Base-by-base conservation (phyloP, 2,329 filamentous ascomycete species). In the Sporothrix mexicana region DNA sequence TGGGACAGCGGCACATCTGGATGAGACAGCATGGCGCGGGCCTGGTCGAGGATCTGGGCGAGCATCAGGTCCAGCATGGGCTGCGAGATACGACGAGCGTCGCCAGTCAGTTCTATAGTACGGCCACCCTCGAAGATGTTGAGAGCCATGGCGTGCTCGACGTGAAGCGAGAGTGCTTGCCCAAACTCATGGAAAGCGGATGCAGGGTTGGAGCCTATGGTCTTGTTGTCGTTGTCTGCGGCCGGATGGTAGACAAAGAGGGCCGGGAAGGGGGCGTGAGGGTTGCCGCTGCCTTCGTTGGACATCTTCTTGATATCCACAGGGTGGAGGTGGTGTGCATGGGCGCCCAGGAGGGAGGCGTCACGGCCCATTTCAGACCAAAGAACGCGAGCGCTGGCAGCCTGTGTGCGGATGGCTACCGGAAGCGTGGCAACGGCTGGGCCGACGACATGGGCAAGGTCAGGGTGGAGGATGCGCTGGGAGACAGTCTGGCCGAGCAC, bases 71-170 rank as follows among this genome's bases (percentile, higher is more conserved):
- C 76, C 49, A 78, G 73, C 72, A 74, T 73, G 13, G 73, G 23
- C n/a, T 76, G 76, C 1, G 75, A 76, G 59, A 78, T 76, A 25
- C 70, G 73, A 12, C 73, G 72, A 2, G 57, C 74, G 43, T 78
- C 73, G 3, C 77, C 77, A 0, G 75, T 77, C 15, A 78, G 76
- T 72, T 78, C 77, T 2, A 78, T 73, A 2, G 15, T 57, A 6
- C 72, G 53, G 25, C 75, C 73, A 9, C 15, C 76, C 69, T 78
- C 78, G 57, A 80, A 81, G 0, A 82, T 77, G 59, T 84, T 83
- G 66, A 84, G 76, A 2, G 82, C 82, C 74, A 83, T 77, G 0
- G 81, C 77, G 73, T 83, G 82, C 68, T 84, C 82, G 6, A 84
- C 82, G 47, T 79, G 78, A 15, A 83, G 77, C 0, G 78, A 77